These are phyloP conservation scores for Penicillium sp. DNA, from an alignment of 2,329 filamentous ascomycete genomes.

Conservation along the genomic window DNA sequence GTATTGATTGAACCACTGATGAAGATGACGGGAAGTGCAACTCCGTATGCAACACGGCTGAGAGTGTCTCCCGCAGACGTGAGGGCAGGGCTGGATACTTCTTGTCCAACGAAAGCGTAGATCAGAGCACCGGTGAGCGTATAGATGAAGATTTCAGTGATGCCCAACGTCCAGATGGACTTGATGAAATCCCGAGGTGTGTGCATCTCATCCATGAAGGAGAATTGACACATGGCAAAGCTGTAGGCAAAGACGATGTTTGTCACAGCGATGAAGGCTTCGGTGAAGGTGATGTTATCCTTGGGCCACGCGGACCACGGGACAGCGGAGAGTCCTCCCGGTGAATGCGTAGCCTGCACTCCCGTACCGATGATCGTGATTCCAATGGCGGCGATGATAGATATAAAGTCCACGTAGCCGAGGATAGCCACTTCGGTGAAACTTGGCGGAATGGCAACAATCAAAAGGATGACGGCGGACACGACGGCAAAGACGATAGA, in stretches of 20 bases:
- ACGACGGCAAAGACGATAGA: constrained; percentile 42
- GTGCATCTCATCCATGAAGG: constrained; percentile 38
- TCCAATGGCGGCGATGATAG: constrained; percentile 32
- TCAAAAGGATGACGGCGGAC: constrained; percentile 36
- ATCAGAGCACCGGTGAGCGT: constrained; percentile 30
- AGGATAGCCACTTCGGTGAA: constrained; percentile 37
- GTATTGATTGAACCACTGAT: constrained; percentile 36
- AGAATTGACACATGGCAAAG: constrained; percentile 42
- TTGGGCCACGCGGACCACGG: constrained; percentile 26
- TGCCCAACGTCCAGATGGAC: constrained; percentile 40
- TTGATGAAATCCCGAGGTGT: constrained; percentile 32
- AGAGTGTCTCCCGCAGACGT: constrained; percentile 26
- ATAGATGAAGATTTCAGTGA: constrained; percentile 35
- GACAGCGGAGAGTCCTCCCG: constrained; percentile 28
- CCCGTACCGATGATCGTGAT: constrained; percentile 36
- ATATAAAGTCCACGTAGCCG: constrained; percentile 35
- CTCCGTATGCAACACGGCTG: constrained; percentile 31
- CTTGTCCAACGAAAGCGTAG: constrained; percentile 33
- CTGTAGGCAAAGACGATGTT: constrained; percentile 42
- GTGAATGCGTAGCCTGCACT: constrained; percentile 20
- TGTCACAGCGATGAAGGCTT: constrained; percentile 31
- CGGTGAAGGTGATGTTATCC: constrained; percentile 25
- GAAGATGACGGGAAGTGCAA: constrained; percentile 34
- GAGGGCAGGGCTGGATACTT: constrained; percentile 32
- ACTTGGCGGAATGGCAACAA: constrained; percentile 31